These are phyloP conservation scores for Apostasia shenzhenica DNA, from an alignment of 106 monocot species.

Conservation along the genomic window DNA sequence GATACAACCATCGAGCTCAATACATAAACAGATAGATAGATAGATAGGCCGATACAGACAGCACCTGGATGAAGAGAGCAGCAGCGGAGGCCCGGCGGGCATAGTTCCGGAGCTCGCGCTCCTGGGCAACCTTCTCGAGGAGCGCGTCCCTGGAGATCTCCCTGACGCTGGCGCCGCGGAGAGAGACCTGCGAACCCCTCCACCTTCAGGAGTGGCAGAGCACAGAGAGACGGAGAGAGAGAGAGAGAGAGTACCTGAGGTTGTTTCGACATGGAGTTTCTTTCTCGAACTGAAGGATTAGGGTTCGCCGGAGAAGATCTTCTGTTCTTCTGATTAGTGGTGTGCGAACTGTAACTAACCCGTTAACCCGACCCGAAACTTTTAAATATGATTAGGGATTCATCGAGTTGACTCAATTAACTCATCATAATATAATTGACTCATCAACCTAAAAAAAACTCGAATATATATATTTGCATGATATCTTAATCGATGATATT, in stretches of 20 bases:
- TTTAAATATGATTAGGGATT: no score
- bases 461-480: no score
- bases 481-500: no score
- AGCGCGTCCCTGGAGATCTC: conserved; percentile 86
- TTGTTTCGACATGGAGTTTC: conserved; percentile 1
- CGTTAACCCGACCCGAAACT: no score
- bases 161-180: conserved; percentile 70
- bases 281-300: neutral
- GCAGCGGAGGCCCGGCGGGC: conserved; percentile 65
- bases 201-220: neutral
- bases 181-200: conserved; percentile 44
- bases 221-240: neutral
- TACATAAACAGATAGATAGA: neutral
- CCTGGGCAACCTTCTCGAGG: conserved; percentile 66
- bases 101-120: conserved; percentile 73
- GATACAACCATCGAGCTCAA: no score
- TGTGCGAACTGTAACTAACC: no score
- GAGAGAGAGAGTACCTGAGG: neutral
- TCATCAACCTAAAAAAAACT: no score
- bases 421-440: no score
- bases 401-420: no score
- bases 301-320: neutral
- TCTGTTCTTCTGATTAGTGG: no score
- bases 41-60: neutral
- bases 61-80: conserved; percentile 74